These are phyloP conservation scores for Citrullus amarus DNA, from an alignment of 306 rosid genomes.

Conservation along the genomic window DNA sequence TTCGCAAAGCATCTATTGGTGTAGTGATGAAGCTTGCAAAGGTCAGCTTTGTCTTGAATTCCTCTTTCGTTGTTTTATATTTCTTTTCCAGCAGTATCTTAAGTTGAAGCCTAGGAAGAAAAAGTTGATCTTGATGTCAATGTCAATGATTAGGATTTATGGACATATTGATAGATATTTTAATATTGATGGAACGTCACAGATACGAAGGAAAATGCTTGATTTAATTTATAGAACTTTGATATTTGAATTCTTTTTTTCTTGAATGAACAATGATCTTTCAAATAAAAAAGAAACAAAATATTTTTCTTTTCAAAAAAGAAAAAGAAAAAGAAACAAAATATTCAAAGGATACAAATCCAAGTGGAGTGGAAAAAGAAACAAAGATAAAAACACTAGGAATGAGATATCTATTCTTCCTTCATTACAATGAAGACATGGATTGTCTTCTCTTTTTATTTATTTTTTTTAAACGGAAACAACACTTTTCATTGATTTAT, in stretches of 20 bases:
- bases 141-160: background rate
- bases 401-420: background rate
- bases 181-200: background rate
- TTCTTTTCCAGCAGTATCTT: background rate
- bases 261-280: background rate
- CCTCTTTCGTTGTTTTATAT: background rate
- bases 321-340: no score
- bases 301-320: no score
- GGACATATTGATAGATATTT: background rate
- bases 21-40: conserved; percentile 93
- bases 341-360: no score
- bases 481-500: background rate
- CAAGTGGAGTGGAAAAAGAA: no score
- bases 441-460: background rate
- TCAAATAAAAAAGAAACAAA: no score
- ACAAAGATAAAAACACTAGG: background rate
- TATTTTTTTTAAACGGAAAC: no score
- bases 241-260: background rate
- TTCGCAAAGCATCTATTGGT: conserved; percentile 76
- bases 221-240: background rate
- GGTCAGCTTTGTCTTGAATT: conserved; percentile 32
- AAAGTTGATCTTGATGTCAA: background rate
- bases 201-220: background rate
- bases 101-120: background rate
- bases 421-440: background rate